A percentile compares a stretch with the other conserved stretches of the same genome.
Evolutionary conservation across 805 yeast genomes (phyloP).

Genomic region (Jamesozyma piceae): DNA sequence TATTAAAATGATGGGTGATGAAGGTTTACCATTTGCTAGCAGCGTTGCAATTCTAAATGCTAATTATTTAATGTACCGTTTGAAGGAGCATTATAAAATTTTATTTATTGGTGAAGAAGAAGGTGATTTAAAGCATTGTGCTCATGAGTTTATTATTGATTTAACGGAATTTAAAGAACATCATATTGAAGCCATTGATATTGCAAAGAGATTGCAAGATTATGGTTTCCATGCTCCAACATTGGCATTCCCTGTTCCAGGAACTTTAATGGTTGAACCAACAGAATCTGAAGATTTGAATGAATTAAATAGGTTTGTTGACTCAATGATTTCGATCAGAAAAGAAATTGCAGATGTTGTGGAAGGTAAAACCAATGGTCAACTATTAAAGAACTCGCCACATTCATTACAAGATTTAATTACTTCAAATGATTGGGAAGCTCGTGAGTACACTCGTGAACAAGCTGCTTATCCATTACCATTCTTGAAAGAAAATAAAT

Average conservation of each 20-base stretch:
- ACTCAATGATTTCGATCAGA: conserved; percentile 75
- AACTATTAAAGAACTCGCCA: conserved; percentile 80
- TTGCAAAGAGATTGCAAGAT: conserved; percentile 94
- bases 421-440: conserved; percentile 60
- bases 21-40: conserved; percentile 77
- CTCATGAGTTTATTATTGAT: conserved; percentile 93
- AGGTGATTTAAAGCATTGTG: conserved; percentile 61
- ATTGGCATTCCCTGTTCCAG: conserved; percentile 97
- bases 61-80: conserved; percentile 82
- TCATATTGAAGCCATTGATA: conserved; percentile 90
- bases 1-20: conserved; percentile 86
- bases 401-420: conserved; percentile 78
- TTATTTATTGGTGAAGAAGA: conserved; percentile 45
- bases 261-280: conserved; percentile 96
- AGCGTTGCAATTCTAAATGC: conserved; percentile 89
- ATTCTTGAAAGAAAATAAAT: conserved; percentile 62
- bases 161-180: conserved; percentile 68
- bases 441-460: conserved; percentile 82
- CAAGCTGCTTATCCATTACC: conserved; percentile 88
- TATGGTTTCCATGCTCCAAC: conserved; percentile 99
- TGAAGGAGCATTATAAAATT: conserved; percentile 62
- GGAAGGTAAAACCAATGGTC: conserved; percentile 55
- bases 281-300: conserved; percentile 87
- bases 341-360: conserved; percentile 69
- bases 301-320: conserved; percentile 85